Evolutionary conservation across 2,329 filamentous ascomycete genomes (phyloP).

Genomic region (Clarireedia monteithiana): DNA sequence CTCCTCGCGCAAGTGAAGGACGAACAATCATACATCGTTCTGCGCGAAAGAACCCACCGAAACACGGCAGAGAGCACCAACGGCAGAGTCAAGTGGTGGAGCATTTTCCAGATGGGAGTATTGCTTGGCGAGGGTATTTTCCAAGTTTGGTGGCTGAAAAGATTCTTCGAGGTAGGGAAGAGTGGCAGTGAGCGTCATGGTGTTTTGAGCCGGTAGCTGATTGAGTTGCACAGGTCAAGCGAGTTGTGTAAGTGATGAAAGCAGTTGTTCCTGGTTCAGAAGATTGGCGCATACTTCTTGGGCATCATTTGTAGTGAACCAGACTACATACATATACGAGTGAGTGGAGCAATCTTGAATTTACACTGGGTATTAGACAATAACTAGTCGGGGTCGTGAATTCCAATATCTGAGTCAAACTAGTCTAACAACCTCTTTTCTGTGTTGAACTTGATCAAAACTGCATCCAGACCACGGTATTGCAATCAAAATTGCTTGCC

Average conservation of each 20-base stretch:
- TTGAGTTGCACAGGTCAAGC: slow-evolving; percentile 44
- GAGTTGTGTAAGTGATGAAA: slow-evolving; percentile 44
- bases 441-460: too few relatives aligned
- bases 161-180: slow-evolving; percentile 77
- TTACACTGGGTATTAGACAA: neutral
- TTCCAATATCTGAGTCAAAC: too few relatives aligned
- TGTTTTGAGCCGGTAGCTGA: slow-evolving; percentile 26
- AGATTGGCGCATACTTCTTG: slow-evolving; percentile 21
- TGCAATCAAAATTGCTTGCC: too few relatives aligned
- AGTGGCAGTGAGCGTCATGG: slow-evolving; percentile 27
- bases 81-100: slow-evolving; percentile 98
- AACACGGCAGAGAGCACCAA: slow-evolving; percentile 99
- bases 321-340: too few relatives aligned
- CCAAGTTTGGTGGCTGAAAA: slow-evolving; percentile 98
- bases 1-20: slow-evolving; percentile 90
- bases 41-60: slow-evolving; percentile 90
- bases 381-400: neutral
- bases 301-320: neutral
- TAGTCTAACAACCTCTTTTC: too few relatives aligned
- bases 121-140: slow-evolving; percentile 89
- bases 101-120: slow-evolving; percentile 86
- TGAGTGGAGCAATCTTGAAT: neutral
- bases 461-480: too few relatives aligned
- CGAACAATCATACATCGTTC: slow-evolving; percentile 93
- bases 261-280: slow-evolving; percentile 11